phyloP scores from a whole-genome alignment of 495 filamentous ascomycete genomes.

The Penicillium angulare region DNA sequence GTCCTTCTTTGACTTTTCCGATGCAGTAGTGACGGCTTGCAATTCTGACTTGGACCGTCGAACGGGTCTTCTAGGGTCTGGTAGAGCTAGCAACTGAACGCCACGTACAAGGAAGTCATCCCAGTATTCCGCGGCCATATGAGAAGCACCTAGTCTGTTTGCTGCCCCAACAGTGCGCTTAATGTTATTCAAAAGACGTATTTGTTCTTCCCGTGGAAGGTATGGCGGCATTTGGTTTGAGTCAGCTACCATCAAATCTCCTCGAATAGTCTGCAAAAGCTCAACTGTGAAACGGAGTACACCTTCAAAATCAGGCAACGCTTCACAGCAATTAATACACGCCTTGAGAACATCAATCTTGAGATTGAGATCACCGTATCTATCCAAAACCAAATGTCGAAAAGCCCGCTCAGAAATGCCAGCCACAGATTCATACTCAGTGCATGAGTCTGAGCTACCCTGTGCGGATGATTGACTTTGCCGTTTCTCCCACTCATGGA shows the following conservation, averaged over 20 bases:
- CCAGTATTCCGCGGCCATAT: constrained; percentile 85
- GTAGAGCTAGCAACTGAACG: constrained; percentile 61
- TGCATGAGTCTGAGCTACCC: constrained; percentile 7
- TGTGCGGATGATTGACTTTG: constrained; percentile 18
- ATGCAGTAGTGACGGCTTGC: constrained; percentile 54
- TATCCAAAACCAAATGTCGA: constrained; percentile 38
- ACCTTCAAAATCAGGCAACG: constrained; percentile 85
- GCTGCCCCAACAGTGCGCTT: constrained; percentile 75
- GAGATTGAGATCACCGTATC: constrained; percentile 53
- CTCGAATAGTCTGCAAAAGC: constrained; percentile 70
- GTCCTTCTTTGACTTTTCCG: constrained; percentile 57
- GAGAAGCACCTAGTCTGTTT: constrained; percentile 64
- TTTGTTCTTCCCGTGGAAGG: constrained; percentile 78
- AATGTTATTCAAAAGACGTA: constrained; percentile 76
- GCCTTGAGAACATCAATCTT: constrained; percentile 82
- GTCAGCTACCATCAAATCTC: constrained; percentile 69
- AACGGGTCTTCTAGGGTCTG: constrained; percentile 57
- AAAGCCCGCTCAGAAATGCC: constrained; percentile 44
- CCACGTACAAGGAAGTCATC: constrained; percentile 90
- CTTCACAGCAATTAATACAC: constrained; percentile 90
- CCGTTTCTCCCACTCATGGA: constrained; percentile 35
- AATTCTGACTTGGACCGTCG: constrained; percentile 71
- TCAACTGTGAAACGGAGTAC: constrained; percentile 83
- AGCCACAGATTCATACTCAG: constrained; percentile 43
- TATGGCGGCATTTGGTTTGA: constrained; percentile 49